Conservation (phyloP, 768 basidiomycete genomes). For the Amyloporia xantha region DNA sequence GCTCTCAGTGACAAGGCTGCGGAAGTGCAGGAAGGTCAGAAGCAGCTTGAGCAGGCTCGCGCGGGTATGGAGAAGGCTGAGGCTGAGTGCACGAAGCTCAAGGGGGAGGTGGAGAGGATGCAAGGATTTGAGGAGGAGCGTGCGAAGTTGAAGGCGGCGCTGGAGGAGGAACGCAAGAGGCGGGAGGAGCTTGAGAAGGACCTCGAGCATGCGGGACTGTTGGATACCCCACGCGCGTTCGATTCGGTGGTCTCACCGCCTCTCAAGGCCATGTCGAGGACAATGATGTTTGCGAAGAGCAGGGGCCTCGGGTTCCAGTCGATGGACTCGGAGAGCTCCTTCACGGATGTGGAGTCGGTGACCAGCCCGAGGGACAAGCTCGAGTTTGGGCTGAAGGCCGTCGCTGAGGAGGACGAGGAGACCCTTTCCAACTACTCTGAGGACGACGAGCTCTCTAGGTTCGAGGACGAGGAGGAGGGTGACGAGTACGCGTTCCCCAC, state of each 20-base stretch:
- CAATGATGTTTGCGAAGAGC: constrained; percentile 26
- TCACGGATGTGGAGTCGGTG: constrained; percentile 61
- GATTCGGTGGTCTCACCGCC: constrained; percentile 13
- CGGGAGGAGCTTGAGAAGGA: constrained; percentile 47
- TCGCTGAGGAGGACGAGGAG: constrained; percentile 49
- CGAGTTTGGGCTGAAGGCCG: constrained; percentile 30
- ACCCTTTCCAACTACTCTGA: constrained; percentile 32
- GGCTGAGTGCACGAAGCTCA: constrained; percentile 33
- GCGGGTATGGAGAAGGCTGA: constrained; percentile 26
- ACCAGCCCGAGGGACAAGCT: constrained; percentile 32
- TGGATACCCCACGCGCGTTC: constrained; percentile 38
- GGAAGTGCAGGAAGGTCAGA: constrained; percentile 24
- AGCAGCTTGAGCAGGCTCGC: constrained; percentile 19
- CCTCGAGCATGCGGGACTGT: constrained; percentile 35
- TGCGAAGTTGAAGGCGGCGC: constrained; percentile 23
- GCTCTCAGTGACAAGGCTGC: constrained; percentile 32
- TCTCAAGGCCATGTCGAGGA: constrained; percentile 17
- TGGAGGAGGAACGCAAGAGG: constrained; percentile 17
- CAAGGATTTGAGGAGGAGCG: constrained; percentile 27
- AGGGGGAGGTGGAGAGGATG: constrained; percentile 23
- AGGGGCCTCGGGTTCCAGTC: constrained; percentile 50
- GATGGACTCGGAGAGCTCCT: constrained; percentile 57
- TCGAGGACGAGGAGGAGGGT: constrained; percentile 69
- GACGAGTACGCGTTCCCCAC: constrained; percentile 43
- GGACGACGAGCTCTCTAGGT: constrained; percentile 53